phyloP scores from a whole-genome alignment of 2,329 filamentous ascomycete genomes.

The Bipolaris sorokiniana region DNA sequence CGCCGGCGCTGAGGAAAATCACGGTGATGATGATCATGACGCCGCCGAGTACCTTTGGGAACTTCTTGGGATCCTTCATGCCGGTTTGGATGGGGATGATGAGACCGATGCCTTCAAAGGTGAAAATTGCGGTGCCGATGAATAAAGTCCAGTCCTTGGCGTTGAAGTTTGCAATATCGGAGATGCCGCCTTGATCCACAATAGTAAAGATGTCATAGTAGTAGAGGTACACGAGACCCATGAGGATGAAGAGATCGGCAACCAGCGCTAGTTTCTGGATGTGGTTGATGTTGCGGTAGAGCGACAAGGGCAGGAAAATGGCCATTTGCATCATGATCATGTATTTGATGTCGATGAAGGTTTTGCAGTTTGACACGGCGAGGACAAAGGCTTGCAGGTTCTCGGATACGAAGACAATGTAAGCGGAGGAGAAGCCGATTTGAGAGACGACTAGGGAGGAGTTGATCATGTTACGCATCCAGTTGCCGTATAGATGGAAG shows the following conservation, averaged over 20 bases:
- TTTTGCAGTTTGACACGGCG: slow-evolving; percentile 86
- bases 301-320: slow-evolving; percentile 90
- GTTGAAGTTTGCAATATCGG: slow-evolving; percentile 92
- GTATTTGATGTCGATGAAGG: slow-evolving; percentile 82
- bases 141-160: slow-evolving; percentile 92
- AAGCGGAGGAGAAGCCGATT: slow-evolving; percentile 91
- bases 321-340: slow-evolving; percentile 95
- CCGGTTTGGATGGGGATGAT: slow-evolving; percentile 98
- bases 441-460: slow-evolving; percentile 93
- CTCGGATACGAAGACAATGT: slow-evolving; percentile 95
- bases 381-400: slow-evolving; percentile 94
- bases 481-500: slow-evolving; percentile 85
- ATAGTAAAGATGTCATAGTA: slow-evolving; percentile 94
- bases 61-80: slow-evolving; percentile 90
- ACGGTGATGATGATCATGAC: slow-evolving; percentile 97
- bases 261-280: slow-evolving; percentile 93
- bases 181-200: slow-evolving; percentile 70
- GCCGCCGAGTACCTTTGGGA: slow-evolving; percentile 82
- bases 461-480: slow-evolving; percentile 87
- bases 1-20: slow-evolving; percentile 89
- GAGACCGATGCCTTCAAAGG: slow-evolving; percentile 95
- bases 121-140: slow-evolving; percentile 98
- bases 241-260: slow-evolving; percentile 91
- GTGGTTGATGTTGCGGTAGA: slow-evolving; percentile 96
- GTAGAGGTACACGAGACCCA: slow-evolving; percentile 91